Evolutionary conservation across 495 filamentous ascomycete species (phyloP).

Genomic region (Neurospora sp.): DNA sequence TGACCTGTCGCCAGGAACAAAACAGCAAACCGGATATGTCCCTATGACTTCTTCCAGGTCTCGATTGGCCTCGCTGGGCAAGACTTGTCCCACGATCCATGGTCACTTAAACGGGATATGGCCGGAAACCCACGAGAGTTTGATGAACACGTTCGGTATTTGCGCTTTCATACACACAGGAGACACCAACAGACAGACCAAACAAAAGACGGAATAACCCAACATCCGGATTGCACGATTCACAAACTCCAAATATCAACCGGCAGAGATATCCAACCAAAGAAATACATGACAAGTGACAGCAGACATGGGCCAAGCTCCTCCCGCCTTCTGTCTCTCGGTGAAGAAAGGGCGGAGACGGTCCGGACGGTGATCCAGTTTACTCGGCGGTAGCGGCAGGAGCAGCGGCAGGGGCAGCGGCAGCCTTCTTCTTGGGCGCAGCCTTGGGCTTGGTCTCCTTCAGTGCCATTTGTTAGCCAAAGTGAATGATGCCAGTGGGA

Average conservation of each 20-base stretch:
- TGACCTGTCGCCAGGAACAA: neutral
- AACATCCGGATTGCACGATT: neutral
- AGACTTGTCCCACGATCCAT: neutral
- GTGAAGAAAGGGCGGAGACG: neutral
- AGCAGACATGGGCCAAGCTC: neutral
- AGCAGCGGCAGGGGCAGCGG: neutral
- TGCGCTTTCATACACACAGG: neutral
- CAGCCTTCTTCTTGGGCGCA: slow-evolving; percentile 28
- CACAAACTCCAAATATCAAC: neutral
- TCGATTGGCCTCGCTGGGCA: neutral
- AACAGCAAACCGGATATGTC: neutral
- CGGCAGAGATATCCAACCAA: slow-evolving; percentile 13
- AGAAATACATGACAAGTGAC: slow-evolving; percentile 3
- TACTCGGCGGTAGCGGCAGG: slow-evolving; percentile 8
- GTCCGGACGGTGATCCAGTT: neutral
- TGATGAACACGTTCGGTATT: neutral
- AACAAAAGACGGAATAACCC: neutral
- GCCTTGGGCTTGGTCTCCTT: slow-evolving; percentile 30
- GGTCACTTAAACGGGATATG: neutral
- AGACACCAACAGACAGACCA: neutral
- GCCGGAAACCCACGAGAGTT: neutral
- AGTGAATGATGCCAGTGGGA: neutral
- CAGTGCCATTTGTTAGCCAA: slow-evolving; percentile 3
- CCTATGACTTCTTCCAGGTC: neutral
- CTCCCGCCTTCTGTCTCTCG: neutral